phyloP scores from a whole-genome alignment of 2,329 filamentous ascomycete genomes.

The Clarireedia monteithiana region DNA sequence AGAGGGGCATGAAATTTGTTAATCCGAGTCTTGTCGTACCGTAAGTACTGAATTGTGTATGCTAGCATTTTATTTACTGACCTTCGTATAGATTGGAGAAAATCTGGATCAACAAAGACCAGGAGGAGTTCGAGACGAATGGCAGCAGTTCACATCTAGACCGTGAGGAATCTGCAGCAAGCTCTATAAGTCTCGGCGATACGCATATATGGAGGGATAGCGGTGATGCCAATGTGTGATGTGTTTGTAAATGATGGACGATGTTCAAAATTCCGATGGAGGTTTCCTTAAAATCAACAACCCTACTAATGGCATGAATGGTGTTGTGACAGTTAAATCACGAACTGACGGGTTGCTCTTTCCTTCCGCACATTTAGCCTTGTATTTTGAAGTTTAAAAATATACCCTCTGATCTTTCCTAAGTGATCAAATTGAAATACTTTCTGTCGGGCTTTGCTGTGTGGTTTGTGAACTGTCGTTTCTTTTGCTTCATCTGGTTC shows the following conservation, averaged over 20 bases:
- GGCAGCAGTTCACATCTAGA: slow-evolving; percentile 8
- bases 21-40: slow-evolving; percentile 67
- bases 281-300: neutral
- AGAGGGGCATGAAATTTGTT: slow-evolving; percentile 62
- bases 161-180: slow-evolving; percentile 33
- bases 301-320: neutral
- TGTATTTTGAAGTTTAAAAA: neutral
- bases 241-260: neutral
- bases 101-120: slow-evolving; percentile 50
- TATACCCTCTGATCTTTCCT: slow-evolving; percentile 8
- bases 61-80: slow-evolving; percentile 4
- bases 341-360: slow-evolving; percentile 9
- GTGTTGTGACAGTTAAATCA: slow-evolving; percentile 9
- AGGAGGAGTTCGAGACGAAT: slow-evolving; percentile 13
- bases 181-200: slow-evolving; percentile 41
- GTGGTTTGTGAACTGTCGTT: no score
- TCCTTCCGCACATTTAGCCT: slow-evolving; percentile 5
- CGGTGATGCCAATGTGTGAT: slow-evolving; percentile 28
- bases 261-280: neutral
- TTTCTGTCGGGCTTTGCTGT: no score
- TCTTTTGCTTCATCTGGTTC: neutral
- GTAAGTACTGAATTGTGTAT: slow-evolving; percentile 37
- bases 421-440: no score
- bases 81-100: slow-evolving; percentile 48
- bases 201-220: slow-evolving; percentile 42